Base-by-base conservation (phyloP, 2,329 filamentous ascomycete genomes). In the Lachnellula hyalina region DNA sequence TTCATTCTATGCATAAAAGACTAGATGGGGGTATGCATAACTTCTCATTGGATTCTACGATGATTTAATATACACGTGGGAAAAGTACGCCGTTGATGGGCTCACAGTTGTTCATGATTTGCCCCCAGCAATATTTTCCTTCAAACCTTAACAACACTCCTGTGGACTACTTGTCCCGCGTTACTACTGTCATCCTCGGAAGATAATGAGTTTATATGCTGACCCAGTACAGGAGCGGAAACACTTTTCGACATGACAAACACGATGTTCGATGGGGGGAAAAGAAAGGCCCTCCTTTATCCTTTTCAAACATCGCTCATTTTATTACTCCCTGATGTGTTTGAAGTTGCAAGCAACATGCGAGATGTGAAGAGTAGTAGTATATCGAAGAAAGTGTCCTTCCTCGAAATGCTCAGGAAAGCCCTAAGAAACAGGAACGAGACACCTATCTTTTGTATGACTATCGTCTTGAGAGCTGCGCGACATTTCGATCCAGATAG, bases 191-290 rank as follows among this genome's bases (percentile, higher is more conserved):
- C 3, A 1, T 32, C 28, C 28, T 32, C 9, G 11, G 9, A 32
- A 11, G 4, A 32, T 32, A 9, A 32, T 32, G 28, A 32, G 28
- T 32, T 32, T 32, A 9, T 32, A 32, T 32, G 28, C 28, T 32
- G 15, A 40, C n/a, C 35, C 19, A 25, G 4, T 42, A 28, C 32
- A 56, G 54, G 54, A 7, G 79, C 82, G 5, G 85, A 88, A 65
- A 86, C 82, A 0, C 73, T 88, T 23, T 87, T 87, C 65, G 85
- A 88, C 63, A 87, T 87, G 81, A 78, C 82, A 5, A 78, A 83
- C 60, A 81, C 81, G 3, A 77, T 84, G 28, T 75, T 77, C 36
- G 84, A 87, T 65, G 81, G 77, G 52, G 76, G 75, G 38, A 77
- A 77, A 58, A 76, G 79, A 47, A 82, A 77, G 60, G 75, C 75